Evolutionary conservation across 225 moss, liverwort and hornwort species (phyloP).

Genomic region (Rhytidiadelphus loreus): DNA sequence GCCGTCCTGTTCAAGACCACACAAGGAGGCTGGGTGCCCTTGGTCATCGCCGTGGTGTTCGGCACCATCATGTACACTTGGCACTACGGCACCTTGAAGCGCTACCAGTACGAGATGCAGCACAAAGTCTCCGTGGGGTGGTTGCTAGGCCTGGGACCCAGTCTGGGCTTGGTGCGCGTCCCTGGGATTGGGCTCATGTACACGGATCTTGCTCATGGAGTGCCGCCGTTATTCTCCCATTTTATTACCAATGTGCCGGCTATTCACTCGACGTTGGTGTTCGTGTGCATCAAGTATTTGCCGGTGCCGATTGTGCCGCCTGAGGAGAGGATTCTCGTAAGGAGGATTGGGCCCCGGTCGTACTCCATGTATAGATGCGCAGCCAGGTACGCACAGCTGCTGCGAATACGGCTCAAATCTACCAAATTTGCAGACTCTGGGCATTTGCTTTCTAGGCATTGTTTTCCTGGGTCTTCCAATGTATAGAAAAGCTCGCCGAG

Average conservation of each 20-base stretch:
- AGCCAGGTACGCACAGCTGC: slow-evolving; percentile 35
- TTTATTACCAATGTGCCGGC: slow-evolving; percentile 96
- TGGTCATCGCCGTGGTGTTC: slow-evolving; percentile 63
- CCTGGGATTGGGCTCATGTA: slow-evolving; percentile 92
- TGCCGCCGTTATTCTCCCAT: slow-evolving; percentile 87
- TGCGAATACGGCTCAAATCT: neutral
- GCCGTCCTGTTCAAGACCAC: slow-evolving; percentile 73
- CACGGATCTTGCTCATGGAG: slow-evolving; percentile 80
- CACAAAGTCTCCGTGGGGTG: slow-evolving; percentile 97
- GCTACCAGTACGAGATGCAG: slow-evolving; percentile 75
- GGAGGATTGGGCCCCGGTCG: slow-evolving; percentile 54
- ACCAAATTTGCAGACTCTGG: neutral
- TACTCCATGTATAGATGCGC: slow-evolving; percentile 94
- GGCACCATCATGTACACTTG: slow-evolving; percentile 74
- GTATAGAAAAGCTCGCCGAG: neutral
- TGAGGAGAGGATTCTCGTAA: slow-evolving; percentile 72
- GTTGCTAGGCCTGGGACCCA: slow-evolving; percentile 67
- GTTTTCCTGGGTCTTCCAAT: neutral
- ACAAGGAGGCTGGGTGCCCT: slow-evolving; percentile 93
- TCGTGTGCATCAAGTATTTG: slow-evolving; percentile 84
- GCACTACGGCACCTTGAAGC: slow-evolving; percentile 85
- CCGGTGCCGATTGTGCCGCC: slow-evolving; percentile 61
- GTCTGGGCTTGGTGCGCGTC: slow-evolving; percentile 78
- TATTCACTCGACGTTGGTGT: slow-evolving; percentile 76
- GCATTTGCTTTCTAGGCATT: neutral